A percentile compares a stretch with the other conserved stretches of the same genome.
Evolutionary conservation across 2,329 filamentous ascomycete species (phyloP).

Genomic region (Ciborinia camelliae): DNA sequence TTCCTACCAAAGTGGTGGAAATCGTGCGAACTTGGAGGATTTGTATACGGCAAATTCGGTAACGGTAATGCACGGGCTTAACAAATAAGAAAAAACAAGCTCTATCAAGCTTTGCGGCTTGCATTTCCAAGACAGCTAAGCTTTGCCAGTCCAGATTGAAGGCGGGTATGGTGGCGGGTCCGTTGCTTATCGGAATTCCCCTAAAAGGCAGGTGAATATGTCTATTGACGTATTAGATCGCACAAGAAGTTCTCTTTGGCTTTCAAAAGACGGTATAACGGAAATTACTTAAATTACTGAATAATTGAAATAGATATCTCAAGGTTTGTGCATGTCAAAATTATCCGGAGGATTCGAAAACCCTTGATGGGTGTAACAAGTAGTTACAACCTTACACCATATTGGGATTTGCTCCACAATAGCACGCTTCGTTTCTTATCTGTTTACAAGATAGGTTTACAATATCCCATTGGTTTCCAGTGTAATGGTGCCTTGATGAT

Average conservation of each 20-base stretch:
- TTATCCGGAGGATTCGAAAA: background rate
- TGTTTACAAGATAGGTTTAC: background rate
- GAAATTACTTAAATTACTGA: no score
- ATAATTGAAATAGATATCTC: background rate
- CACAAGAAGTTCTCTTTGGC: background rate
- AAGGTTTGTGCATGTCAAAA: background rate
- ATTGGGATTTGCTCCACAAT: background rate
- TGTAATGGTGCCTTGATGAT: no score
- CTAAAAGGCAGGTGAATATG: background rate
- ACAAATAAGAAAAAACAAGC: no score
- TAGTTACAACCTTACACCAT: background rate
- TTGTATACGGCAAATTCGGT: no score
- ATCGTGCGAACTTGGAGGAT: background rate
- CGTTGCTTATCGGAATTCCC: background rate
- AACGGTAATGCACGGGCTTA: background rate
- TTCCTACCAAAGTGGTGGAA: background rate
- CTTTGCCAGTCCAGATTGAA: conserved; percentile 7
- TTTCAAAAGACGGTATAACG: background rate
- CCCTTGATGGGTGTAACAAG: background rate
- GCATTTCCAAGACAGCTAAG: background rate
- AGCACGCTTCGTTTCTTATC: conserved; percentile 8
- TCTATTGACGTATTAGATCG: background rate
- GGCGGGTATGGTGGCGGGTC: background rate
- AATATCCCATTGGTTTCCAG: background rate
- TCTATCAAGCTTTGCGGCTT: background rate